Percentiles rank a stretch among this genome's conserved stretches.
Conservation (phyloP, 2,329 filamentous ascomycete genomes). For the Beauveria brongniartii region DNA sequence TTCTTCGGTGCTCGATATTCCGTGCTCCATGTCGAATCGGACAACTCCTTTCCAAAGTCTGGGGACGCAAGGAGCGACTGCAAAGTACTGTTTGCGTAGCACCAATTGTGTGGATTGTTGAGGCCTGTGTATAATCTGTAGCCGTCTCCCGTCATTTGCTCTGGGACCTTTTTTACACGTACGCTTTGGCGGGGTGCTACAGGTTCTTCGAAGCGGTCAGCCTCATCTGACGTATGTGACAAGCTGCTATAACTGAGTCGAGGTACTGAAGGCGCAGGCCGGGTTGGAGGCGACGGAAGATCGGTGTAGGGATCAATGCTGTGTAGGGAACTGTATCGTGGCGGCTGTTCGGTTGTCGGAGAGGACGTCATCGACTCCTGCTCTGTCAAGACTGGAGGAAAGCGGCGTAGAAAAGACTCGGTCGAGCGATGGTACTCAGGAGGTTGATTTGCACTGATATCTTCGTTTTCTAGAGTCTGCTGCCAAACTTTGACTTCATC, state of each 20-base stretch:
- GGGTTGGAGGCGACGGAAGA: constrained; percentile 49
- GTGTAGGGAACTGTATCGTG: constrained; percentile 21
- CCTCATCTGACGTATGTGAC: constrained; percentile 28
- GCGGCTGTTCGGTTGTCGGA: constrained; percentile 16
- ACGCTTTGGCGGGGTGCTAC: constrained; percentile 30
- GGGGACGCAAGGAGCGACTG: constrained; percentile 73
- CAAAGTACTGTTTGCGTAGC: constrained; percentile 87
- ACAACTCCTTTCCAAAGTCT: constrained; percentile 56
- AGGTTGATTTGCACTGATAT: constrained; percentile 39
- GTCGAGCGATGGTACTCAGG: constrained; percentile 57
- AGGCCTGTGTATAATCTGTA: constrained; percentile 49
- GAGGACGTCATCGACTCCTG: constrained; percentile 52
- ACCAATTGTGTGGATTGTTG: constrained; percentile 72
- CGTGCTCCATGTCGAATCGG: constrained; percentile 51
- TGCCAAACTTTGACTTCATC: constrained; percentile 80
- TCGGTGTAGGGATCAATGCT: constrained; percentile 36
- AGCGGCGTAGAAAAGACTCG: constrained; percentile 78
- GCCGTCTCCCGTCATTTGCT: constrained; percentile 37
- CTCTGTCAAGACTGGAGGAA: constrained; percentile 59
- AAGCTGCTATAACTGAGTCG: constrained; percentile 76
- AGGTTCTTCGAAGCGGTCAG: constrained; percentile 29
- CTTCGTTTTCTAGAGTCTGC: constrained; percentile 62
- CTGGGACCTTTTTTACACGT: constrained; percentile 30
- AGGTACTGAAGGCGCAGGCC: constrained; percentile 61
- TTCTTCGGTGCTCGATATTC: constrained; percentile 62